Base-by-base conservation (phyloP, 1,139 yeast species). In the Suhomyces yuchorum region DNA sequence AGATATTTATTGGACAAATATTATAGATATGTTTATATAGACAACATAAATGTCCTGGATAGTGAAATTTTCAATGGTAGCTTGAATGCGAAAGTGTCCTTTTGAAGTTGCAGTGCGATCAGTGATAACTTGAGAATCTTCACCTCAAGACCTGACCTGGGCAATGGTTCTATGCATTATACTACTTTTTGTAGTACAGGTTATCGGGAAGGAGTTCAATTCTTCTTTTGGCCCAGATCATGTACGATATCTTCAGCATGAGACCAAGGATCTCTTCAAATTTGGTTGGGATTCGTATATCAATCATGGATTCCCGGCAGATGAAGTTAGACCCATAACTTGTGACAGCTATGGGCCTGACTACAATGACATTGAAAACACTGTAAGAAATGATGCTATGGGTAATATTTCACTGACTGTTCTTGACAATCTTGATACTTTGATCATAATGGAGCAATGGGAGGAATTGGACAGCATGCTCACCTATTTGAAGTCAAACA, bases 211-310 rank as follows among this genome's bases (percentile, higher is more conserved):
- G 12, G 39, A 40, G 19, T 51, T 43, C 44, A 28, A 67, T 26
- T 70, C 76, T 3, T 67, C 77, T 6, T 84, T 81, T 61, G 80
- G 84, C 0, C 75, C 74, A 11, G 55, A 59, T 2, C 90, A 85
- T 57, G 58, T 85, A 8, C 52, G 61, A 3, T 53, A 63, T 12
- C 70, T 85, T 30, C 71, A 71, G 53, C 61, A 72, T 18, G 83
- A 84, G 53, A 82, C 95, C 0, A 68, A 65, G 51, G 59, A 64
- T 2, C 69, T 91, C 44, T 89, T 91, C 57, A 66, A 80, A 49
- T 96, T 88, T 67, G 95, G 88, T 0, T 88, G 95, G 87, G 60
- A 73, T 44, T 77, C 84, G n/a, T 92, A 92, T 62, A 73, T 87
- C 71, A 65, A 68, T 1, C 60, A 76, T 58, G 97, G 91, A 1